Percentiles rank a stretch among this genome's conserved stretches.
Conservation (phyloP, 2,329 filamentous ascomycete genomes). For the Mariannaea sp. region DNA sequence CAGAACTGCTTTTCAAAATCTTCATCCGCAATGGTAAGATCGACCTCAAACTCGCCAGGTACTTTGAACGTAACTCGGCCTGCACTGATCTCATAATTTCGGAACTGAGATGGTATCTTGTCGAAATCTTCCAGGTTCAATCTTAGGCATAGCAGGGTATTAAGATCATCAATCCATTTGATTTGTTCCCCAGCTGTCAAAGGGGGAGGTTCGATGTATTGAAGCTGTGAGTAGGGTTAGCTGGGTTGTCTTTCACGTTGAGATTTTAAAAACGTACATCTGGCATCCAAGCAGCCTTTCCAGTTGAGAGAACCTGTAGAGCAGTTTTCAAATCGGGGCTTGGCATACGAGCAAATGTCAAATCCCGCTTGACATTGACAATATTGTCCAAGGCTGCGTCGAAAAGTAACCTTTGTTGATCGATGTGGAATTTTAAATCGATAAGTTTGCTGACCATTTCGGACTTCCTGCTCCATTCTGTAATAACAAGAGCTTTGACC, state of each 20-base stretch:
- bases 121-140: constrained; percentile 86
- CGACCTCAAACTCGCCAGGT: constrained; percentile 85
- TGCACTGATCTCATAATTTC: constrained; percentile 76
- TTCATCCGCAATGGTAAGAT: constrained; percentile 88
- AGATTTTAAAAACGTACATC: constrained; percentile 60
- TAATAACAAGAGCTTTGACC: constrained; percentile 89
- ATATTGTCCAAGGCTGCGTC: constrained; percentile 65
- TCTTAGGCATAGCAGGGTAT: constrained; percentile 80
- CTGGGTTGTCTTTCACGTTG: constrained; percentile 34
- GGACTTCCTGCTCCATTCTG: constrained; percentile 84
- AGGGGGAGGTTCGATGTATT: constrained; percentile 75
- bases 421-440: constrained; percentile 79
- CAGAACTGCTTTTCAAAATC: constrained; percentile 84
- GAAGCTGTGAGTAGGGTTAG: constrained; percentile 57
- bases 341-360: constrained; percentile 75
- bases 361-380: constrained; percentile 72
- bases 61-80: constrained; percentile 92
- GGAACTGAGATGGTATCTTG: constrained; percentile 73
- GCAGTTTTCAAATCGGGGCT: constrained; percentile 93
- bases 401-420: constrained; percentile 65
- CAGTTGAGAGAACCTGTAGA: constrained; percentile 79
- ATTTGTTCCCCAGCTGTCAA: constrained; percentile 74
- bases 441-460: constrained; percentile 84
- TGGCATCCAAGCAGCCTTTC: constrained; percentile 77
- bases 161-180: constrained; percentile 77